Evolutionary conservation across 2,329 filamentous ascomycete genomes (phyloP).

Genomic region (Beauveria caledonica): DNA sequence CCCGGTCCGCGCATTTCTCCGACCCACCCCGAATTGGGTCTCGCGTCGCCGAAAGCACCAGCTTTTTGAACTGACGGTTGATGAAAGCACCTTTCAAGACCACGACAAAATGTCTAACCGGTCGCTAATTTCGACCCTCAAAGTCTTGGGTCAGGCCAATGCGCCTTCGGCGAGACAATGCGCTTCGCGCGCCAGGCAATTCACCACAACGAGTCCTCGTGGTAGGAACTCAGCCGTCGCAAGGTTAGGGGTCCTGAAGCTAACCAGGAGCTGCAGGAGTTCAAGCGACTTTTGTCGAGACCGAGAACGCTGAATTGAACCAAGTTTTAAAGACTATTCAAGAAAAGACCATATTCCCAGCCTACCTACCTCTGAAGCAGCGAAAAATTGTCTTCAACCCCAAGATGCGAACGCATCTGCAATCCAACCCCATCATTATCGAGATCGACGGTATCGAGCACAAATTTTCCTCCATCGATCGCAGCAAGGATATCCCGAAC

Average conservation of each 20-base stretch:
- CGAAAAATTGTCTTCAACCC: constrained; percentile 43
- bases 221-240: background rate
- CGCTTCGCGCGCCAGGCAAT: background rate
- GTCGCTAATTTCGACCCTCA: constrained; percentile 1
- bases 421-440: constrained; percentile 47
- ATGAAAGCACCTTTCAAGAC: background rate
- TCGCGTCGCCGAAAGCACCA: constrained; percentile 10
- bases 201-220: constrained; percentile 4
- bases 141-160: background rate
- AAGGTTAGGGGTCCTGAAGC: constrained; percentile 2
- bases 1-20: constrained; percentile 22
- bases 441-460: constrained; percentile 49
- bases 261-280: constrained; percentile 21
- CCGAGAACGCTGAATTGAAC: constrained; percentile 47
- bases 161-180: background rate
- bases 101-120: constrained; percentile 9
- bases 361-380: constrained; percentile 46
- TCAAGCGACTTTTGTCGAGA: constrained; percentile 38
- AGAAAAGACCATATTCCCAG: constrained; percentile 52
- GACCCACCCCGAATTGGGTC: constrained; percentile 15
- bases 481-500: constrained; percentile 33
- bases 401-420: constrained; percentile 39
- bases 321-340: constrained; percentile 44
- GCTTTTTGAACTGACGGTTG: constrained; percentile 12
- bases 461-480: constrained; percentile 41